Conservation (phyloP, 1,139 yeast genomes). For the Yamadazyma atlantica region DNA sequence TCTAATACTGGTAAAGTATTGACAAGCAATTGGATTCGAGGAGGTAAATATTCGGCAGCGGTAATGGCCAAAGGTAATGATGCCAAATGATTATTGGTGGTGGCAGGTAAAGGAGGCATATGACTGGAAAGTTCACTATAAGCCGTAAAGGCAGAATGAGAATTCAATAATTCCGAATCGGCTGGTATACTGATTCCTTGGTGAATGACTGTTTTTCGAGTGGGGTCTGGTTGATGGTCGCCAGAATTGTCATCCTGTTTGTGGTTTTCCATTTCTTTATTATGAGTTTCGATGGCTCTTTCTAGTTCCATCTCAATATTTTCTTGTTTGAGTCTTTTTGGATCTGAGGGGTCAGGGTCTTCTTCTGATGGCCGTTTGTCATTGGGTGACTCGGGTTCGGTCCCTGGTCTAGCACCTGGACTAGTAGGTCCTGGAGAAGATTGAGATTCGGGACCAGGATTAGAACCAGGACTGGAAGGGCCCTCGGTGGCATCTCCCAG, state of each 20-base stretch:
- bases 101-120: conserved; percentile 36
- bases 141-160: conserved; percentile 44
- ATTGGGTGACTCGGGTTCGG: too few species aligned
- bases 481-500: too few species aligned
- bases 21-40: conserved; percentile 59
- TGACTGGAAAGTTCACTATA: conserved; percentile 43
- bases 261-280: background rate
- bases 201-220: conserved; percentile 9
- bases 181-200: conserved; percentile 36
- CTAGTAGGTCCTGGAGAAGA: too few species aligned
- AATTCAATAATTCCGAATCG: conserved; percentile 43
- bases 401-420: too few species aligned
- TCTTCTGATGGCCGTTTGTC: too few species aligned
- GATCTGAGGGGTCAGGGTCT: too few species aligned
- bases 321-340: conserved; percentile 2
- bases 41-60: conserved; percentile 57
- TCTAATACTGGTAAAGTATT: conserved; percentile 73
- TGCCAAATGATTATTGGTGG: conserved; percentile 54
- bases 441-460: too few species aligned
- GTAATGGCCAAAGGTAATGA: conserved; percentile 58
- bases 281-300: conserved; percentile 11
- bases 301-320: conserved; percentile 13
- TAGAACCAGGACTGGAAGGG: too few species aligned
- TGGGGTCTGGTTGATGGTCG: background rate
- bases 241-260: background rate